Base-by-base conservation (phyloP, 805 yeast species). In the Pichia pseudocactophila region DNA sequence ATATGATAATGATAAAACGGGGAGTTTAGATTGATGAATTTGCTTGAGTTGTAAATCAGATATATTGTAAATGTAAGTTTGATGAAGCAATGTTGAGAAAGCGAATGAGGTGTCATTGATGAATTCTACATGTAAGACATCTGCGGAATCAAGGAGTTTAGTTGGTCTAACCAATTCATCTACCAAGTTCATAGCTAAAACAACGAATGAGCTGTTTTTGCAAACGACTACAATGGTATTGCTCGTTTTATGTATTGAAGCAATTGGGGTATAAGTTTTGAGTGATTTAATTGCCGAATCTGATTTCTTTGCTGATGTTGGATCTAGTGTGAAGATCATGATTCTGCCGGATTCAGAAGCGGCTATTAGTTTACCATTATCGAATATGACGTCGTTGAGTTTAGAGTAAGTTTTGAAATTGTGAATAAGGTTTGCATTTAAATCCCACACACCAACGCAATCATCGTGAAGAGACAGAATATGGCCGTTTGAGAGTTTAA, bases 351-450 rank as follows among this genome's bases (percentile, higher is more conserved):
- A 28, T 28, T 28, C 31, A 28, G 31, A 28, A 12, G 31, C 31
- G 11, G 11, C 4, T 28, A 28, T 28, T 7, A 28, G 13, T 11
- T 4, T 4, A 28, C 11, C 11, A n/a, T 28, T 10, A n/a, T 11
- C 15, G 5, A 28, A 28, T 28, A 28, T 28, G 13, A 13, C 31
- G 11, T n/a, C 15, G 12, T 28, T 28, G 13, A 28, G 6, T 28
- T n/a, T 28, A 28, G 7, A 43, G 39, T 2, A 52, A 35, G 20
- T 53, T 46, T 10, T 61, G 59, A 0, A 50, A 46, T 2, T 1
- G 78, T 61, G 9, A 68, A 57, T 34, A 73, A 62, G 11, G 62
- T 59, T 12, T 73, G 59, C 7, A 26, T 22, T 13, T n/a, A 36
- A 7, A 9, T 30, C 12, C 50, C 50, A 48, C 15, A 48, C 22